Evolutionary conservation across 768 basidiomycete genomes (phyloP), one percentile per base, ranked within the genome.

Genomic region (Suillus tomentosus): DNA sequence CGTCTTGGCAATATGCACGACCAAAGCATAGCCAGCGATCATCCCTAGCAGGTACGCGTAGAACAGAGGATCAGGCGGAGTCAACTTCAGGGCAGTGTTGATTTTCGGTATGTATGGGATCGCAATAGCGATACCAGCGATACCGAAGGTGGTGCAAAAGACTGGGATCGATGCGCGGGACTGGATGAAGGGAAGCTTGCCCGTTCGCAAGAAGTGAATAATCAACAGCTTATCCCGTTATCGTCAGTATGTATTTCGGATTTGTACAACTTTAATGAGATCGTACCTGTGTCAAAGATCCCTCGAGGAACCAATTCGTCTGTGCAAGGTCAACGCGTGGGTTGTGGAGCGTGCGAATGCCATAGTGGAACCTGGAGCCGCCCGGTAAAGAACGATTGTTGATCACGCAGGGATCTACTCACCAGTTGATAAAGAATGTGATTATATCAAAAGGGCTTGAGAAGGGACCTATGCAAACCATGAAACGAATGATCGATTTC

Each of bases 251-350:
- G 19, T 5, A 31, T 51, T 5, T 36, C 6, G 19, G 11, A 27
- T 13, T 11, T 37, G 24, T 22, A 11, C 17, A 5, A 13, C 4
- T 54, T 14, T 10, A 9, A 13, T 14, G n/a, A 34, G 48, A n/a
- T 31, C 64, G 53, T 68, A 77, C 77, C 71, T 78, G 76, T 5
- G 76, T 77, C 57, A 77, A 50, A 43, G 77, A 74, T 14, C 76
- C 77, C 61, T 77, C 76, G 42, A 77, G 68, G 61, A 77, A 77
- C 76, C 76, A 77, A 63, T 77, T 68, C 17, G 77, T 76, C 61
- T 78, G 77, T 15, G 77, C 76, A 3, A 69, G 75, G 24, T 69
- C 66, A 10, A 77, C 77, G 40, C 69, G 60, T 3, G 73, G 73
- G 1, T 71, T 76, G 57, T 76, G 37, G 5, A 59, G 7, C 6